phyloP scores from a whole-genome alignment of 208 protist genomes.

The Trichomonas gallinae region DNA sequence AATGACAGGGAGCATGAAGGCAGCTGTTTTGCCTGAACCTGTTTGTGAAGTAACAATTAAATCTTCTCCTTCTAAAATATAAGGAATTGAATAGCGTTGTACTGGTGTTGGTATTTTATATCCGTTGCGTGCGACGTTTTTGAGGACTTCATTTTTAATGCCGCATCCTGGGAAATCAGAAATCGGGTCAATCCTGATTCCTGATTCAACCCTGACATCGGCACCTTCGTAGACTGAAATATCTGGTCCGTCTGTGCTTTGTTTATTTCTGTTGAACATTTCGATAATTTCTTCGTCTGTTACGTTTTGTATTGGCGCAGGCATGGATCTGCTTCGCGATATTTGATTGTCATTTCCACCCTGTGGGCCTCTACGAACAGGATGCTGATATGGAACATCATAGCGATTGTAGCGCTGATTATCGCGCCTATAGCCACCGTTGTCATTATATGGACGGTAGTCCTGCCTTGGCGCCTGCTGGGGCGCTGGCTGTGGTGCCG shows the following conservation, averaged over 20 bases:
- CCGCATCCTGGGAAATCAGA: neutral
- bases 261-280: neutral
- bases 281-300: neutral
- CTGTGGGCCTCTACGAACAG: neutral
- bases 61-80: neutral
- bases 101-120: slow-evolving; percentile 13
- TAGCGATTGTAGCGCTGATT: neutral
- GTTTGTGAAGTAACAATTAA: slow-evolving; percentile 30
- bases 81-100: slow-evolving; percentile 8
- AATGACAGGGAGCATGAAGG: slow-evolving; percentile 35
- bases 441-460: neutral
- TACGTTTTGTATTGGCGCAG: neutral
- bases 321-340: neutral
- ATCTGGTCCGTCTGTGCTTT: neutral
- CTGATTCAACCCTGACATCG: neutral
- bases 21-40: slow-evolving; percentile 38
- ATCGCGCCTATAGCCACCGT: neutral
- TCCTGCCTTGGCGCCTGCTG: neutral
- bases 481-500: neutral
- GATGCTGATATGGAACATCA: neutral
- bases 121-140: neutral
- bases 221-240: slow-evolving; percentile 12
- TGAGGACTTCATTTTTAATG: neutral
- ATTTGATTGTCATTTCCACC: neutral
- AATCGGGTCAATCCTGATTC: neutral